Percentiles rank a stretch among this genome's conserved stretches.
These are phyloP conservation scores for Mycena capillaripes DNA, from an alignment of 768 basidiomycete species.

Conservation along the genomic window DNA sequence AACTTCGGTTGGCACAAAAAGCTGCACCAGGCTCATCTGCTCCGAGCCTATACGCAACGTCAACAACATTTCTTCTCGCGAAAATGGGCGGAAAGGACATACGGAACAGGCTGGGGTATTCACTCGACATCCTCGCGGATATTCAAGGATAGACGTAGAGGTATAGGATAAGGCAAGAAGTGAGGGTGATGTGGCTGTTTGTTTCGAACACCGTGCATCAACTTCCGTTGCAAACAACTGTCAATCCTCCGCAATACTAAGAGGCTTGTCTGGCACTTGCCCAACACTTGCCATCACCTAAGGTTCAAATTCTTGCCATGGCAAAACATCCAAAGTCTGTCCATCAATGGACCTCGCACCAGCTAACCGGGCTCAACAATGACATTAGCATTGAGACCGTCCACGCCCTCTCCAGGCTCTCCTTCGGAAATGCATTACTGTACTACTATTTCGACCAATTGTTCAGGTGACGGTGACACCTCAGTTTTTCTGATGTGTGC, in stretches of 20 bases:
- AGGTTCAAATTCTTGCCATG: too few species aligned
- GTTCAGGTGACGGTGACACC: too few species aligned
- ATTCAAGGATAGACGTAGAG: conserved; percentile 3
- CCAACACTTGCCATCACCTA: too few species aligned
- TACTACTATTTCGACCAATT: too few species aligned
- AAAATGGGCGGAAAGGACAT: conserved; percentile 44
- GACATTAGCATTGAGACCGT: conserved; percentile 24
- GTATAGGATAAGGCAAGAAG: conserved; percentile 3
- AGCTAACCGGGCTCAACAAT: conserved; percentile 43
- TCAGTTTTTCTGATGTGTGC: too few species aligned
- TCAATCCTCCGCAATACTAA: too few species aligned
- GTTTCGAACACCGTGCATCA: not conserved
- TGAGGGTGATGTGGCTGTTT: conserved; percentile 11
- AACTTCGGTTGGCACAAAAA: conserved; percentile 97
- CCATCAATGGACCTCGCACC: conserved; percentile 43
- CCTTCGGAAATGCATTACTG: conserved; percentile 13
- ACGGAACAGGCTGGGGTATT: conserved; percentile 91
- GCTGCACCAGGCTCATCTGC: conserved; percentile 97
- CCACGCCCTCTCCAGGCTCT: not conserved
- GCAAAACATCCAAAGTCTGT: conserved; percentile 43
- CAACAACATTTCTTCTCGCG: conserved; percentile 28
- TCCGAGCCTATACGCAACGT: conserved; percentile 80
- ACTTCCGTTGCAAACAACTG: too few species aligned
- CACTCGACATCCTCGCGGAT: conserved; percentile 71
- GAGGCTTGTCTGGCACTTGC: too few species aligned